Percentiles rank a stretch among this genome's conserved stretches.
phyloP scores from a whole-genome alignment of 2,329 filamentous ascomycete genomes.

The Dothiorella sarmentorum region DNA sequence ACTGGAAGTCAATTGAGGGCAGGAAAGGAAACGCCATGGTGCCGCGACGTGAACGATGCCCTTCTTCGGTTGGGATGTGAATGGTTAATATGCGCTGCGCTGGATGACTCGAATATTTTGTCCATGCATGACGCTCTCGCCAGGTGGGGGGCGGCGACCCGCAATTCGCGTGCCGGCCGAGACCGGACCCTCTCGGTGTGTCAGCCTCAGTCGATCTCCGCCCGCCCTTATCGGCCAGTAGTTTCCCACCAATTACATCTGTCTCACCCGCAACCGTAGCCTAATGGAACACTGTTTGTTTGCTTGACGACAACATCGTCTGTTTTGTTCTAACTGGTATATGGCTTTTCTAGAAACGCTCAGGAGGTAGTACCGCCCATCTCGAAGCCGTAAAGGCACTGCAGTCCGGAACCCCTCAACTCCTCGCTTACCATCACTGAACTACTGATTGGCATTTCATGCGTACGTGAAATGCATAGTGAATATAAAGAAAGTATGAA shows the following conservation, averaged over 20 bases:
- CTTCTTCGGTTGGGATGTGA: neutral
- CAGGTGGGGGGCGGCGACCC: too few relatives aligned
- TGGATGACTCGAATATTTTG: neutral
- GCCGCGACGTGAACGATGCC: conserved; percentile 9
- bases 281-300: neutral
- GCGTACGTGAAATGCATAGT: neutral
- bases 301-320: neutral
- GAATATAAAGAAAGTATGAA: neutral
- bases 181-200: neutral
- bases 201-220: too few relatives aligned
- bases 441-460: neutral
- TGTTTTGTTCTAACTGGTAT: neutral
- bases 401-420: neutral
- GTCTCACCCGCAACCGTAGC: neutral
- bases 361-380: neutral
- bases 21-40: conserved; percentile 46
- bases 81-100: neutral
- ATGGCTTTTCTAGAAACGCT: neutral
- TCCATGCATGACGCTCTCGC: neutral
- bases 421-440: neutral
- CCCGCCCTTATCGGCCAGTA: neutral
- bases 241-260: neutral
- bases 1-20: conserved; percentile 47
- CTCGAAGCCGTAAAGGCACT: neutral
- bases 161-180: too few relatives aligned